Conservation (phyloP, 2,329 filamentous ascomycete genomes). For the Onygenales sp. region DNA sequence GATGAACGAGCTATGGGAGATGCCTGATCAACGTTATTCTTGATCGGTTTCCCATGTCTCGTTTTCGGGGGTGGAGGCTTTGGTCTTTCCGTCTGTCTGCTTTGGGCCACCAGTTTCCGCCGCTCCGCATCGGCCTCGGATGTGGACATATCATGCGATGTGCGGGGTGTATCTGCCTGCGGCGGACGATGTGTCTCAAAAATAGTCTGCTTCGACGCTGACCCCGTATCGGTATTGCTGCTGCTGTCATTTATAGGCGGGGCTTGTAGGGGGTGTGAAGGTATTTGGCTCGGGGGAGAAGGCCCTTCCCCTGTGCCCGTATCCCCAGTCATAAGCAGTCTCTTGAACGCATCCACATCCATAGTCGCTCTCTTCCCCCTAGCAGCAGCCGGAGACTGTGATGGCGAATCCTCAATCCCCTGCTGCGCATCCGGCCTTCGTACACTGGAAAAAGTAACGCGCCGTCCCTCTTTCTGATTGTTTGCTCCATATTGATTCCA, state of each 20-base stretch:
- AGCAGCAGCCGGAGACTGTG: neutral
- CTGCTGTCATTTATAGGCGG: slow-evolving; percentile 1
- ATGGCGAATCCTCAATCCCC: slow-evolving; percentile 2
- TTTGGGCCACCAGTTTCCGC: slow-evolving; percentile 12
- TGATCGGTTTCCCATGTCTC: slow-evolving; percentile 67
- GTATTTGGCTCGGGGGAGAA: slow-evolving; percentile 4
- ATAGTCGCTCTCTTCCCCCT: slow-evolving; percentile 38
- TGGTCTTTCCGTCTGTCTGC: slow-evolving; percentile 40
- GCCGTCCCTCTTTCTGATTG: neutral
- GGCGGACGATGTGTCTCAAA: slow-evolving; percentile 12
- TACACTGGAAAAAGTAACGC: neutral
- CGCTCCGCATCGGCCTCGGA: slow-evolving; percentile 44
- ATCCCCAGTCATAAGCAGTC: slow-evolving; percentile 65
- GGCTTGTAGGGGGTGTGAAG: neutral
- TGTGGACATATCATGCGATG: slow-evolving; percentile 49
- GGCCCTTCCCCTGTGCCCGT: slow-evolving; percentile 22
- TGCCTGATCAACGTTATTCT: slow-evolving; percentile 16
- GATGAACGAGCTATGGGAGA: neutral
- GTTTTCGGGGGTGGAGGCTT: slow-evolving; percentile 67
- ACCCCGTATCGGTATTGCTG: neutral
- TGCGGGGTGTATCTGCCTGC: slow-evolving; percentile 44
- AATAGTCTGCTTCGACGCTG: neutral
- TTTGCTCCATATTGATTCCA: neutral
- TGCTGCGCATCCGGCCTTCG: neutral
- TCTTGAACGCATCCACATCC: slow-evolving; percentile 70